Evolutionary conservation across 768 basidiomycete species (phyloP), one percentile per base, ranked within the genome.

Genomic region (Trametes elegans): DNA sequence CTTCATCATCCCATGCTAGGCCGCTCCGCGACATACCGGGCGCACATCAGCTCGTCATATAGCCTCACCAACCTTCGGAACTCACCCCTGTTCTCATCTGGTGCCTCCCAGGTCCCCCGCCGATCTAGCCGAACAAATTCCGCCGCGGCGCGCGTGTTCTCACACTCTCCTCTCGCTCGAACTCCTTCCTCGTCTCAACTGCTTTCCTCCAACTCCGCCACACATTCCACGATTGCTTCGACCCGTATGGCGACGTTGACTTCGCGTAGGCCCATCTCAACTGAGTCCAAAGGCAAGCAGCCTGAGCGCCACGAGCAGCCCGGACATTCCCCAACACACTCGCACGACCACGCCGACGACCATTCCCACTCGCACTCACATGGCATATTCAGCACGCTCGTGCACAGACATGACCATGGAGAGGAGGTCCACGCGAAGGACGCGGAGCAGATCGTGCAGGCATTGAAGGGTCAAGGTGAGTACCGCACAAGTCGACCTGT

Each of bases 401-500:
- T 62, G 0, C 87, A 87, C 65, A 79, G 82, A 11, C 85, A 87
- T 65, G 79, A 82, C 18, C 84, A 87, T 65, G 77, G 73, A 26
- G 80, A 83, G 48, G 77, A 79, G 31, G 82, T 76, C 42, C 80
- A 85, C 53, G 66, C 71, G 31, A 80, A 84, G 54, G 84, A 82
- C 31, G 80, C 85, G 28, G 85, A 86, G 62, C 77, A 81, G 63
- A 80, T 92, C 48, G 78, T 90, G 46, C 77, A 84, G 32, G 85
- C 86, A 0, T 71, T 90, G 50, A 73, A 82, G 58, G 86, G 88
- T 49, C 72, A 77, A 68, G 84, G 88, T 88, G 61, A 35, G 82
- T 64, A 55, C 43, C 28, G 21, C 51, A n/a, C 48, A 46, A 19
- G 57, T 58, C 47, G 31, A 34, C 38, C n/a, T 7, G 16, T n/a